A percentile compares a stretch with the other conserved stretches of the same genome.
Evolutionary conservation across 768 basidiomycete genomes (phyloP).

Genomic region (Russula compacta): DNA sequence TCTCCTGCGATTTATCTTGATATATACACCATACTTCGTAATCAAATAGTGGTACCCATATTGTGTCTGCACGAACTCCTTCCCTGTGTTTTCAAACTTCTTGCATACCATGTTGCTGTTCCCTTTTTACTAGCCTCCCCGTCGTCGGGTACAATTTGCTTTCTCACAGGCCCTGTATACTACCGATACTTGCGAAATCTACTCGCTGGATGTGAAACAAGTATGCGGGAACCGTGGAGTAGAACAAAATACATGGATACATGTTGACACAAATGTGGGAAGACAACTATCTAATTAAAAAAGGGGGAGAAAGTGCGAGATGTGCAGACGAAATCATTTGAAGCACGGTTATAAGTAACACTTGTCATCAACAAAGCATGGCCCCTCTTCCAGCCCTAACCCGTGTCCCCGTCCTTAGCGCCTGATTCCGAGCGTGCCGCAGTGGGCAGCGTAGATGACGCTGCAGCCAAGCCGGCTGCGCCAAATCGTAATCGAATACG

Average conservation of each 20-base stretch:
- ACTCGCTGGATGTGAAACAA: conserved; percentile 13
- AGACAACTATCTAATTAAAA: conserved; percentile 2
- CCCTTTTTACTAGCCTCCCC: conserved; percentile 23
- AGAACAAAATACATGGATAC: conserved; percentile 16
- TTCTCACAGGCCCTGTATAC: conserved; percentile 25
- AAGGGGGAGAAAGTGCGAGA: neutral
- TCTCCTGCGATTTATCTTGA: conserved; percentile 17
- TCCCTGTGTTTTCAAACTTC: conserved; percentile 21
- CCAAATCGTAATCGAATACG: conserved; percentile 72
- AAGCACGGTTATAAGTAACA: neutral
- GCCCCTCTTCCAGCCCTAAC: conserved; percentile 37
- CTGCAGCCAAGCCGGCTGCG: conserved; percentile 32
- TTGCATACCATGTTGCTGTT: conserved; percentile 26
- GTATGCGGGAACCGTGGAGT: neutral
- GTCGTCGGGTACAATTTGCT: conserved; percentile 24
- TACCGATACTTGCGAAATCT: conserved; percentile 22
- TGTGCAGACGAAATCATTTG: conserved; percentile 10
- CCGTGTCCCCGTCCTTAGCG: conserved; percentile 68
- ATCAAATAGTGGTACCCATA: conserved; percentile 23
- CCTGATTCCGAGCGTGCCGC: conserved; percentile 50
- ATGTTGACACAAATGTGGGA: conserved; percentile 11
- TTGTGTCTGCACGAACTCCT: conserved; percentile 19
- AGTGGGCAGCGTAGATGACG: conserved; percentile 26
- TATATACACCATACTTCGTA: conserved; percentile 20
- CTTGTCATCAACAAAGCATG: neutral